Evolutionary conservation across 805 yeast genomes (phyloP).

Genomic region (Schwanniomyces polymorphus): DNA sequence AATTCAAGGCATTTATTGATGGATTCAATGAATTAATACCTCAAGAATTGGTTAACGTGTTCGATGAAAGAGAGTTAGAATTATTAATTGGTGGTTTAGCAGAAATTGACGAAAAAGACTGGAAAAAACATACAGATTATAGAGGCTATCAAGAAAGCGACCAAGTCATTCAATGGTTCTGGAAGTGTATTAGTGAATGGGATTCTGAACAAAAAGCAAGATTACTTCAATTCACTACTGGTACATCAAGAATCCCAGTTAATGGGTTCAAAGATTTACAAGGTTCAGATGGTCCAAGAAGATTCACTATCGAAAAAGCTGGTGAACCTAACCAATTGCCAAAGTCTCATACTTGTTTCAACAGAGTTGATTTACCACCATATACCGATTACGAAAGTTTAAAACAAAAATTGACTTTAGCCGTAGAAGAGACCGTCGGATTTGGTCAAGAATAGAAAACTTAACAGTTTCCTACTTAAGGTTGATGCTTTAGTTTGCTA

Average conservation of each 20-base stretch:
- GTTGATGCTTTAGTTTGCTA: too few relatives aligned
- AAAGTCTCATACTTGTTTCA: conserved; percentile 97
- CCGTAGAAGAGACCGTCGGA: conserved; percentile 98
- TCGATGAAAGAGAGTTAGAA: conserved; percentile 97
- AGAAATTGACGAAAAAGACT: conserved; percentile 96
- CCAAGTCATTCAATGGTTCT: conserved; percentile 98
- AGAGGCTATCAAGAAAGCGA: conserved; percentile 97
- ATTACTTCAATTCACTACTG: conserved; percentile 94
- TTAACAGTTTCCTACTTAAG: not conserved
- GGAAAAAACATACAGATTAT: conserved; percentile 99
- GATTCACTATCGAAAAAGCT: conserved; percentile 97
- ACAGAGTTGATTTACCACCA: conserved; percentile 97
- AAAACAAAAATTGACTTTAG: conserved; percentile 88
- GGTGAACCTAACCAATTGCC: conserved; percentile 94
- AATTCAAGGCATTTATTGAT: conserved; percentile 92
- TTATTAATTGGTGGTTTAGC: conserved; percentile 97
- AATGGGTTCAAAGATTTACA: conserved; percentile 98
- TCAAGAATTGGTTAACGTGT: conserved; percentile 92
- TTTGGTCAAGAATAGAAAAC: conserved; percentile 88
- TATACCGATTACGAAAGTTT: conserved; percentile 80
- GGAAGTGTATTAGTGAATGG: conserved; percentile 93
- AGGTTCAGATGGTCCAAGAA: conserved; percentile 98
- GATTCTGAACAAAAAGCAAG: conserved; percentile 96
- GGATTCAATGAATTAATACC: conserved; percentile 98
- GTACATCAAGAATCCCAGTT: conserved; percentile 98